Base-by-base conservation (phyloP, 352 stramenopile species). In the Pythium graminicola region DNA sequence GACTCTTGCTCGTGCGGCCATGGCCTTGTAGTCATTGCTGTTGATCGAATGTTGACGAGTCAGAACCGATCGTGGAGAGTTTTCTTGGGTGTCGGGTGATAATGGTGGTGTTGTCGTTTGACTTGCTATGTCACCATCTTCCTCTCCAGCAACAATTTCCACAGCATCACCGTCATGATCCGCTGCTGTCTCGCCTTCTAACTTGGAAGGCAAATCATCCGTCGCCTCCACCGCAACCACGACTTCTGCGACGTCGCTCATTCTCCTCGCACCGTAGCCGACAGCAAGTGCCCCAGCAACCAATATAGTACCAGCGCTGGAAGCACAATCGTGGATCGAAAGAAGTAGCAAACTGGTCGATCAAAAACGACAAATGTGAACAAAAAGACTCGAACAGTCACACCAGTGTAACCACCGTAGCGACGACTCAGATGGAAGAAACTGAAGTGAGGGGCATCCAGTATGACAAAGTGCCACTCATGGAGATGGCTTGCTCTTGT, bases 11-110 rank as follows among this genome's bases (percentile, higher is more conserved):
- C 53, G 72, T 27, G 80, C 73, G n/a, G 70, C 61, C 79, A 90
- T 89, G 1, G 53, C 61, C 29, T 53, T 60, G 42, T 64, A 81
- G 57, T 85, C 67, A 36, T 75, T 76, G 40, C 72, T 81, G 53
- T 55, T 73, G 29, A 80, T 53, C 14, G 35, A 35, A 22, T 54
- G 35, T 33, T 54, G 45, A 22, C 26, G 32, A 16, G 17, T 24
- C 16, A 17, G 5, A 39, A 9, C 29, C 24, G 48, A 4, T 17
- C 10, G 2, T 16, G 13, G 10, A 10, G 16, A 2, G 6, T 9
- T 20, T 6, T 35, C 36, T 39, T 40, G 20, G 10, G 24, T 47
- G 9, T 38, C 6, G 4, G 49, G 49, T 3, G 38, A 56, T 13
- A 40, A 13, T 14, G 24, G 28, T 2, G 49, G 49, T 3, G 49